Conservation (phyloP, 805 yeast genomes). For the Candida pseudofarinosa region DNA sequence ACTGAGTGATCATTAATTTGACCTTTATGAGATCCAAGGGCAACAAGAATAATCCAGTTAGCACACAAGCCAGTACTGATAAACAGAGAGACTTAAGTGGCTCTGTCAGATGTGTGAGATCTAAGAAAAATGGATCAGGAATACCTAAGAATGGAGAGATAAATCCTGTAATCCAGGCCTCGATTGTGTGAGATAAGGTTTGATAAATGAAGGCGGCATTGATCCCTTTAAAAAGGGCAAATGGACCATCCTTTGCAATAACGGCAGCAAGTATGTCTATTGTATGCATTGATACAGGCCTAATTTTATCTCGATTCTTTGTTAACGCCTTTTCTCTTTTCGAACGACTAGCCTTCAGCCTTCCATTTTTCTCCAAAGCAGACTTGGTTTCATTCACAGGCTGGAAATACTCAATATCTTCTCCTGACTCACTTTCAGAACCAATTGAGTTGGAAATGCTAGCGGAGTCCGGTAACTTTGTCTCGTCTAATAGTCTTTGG, state of each 20-base stretch:
- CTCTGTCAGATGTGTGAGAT: slow-evolving; percentile 73
- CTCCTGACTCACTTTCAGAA: slow-evolving; percentile 13
- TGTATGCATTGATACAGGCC: slow-evolving; percentile 59
- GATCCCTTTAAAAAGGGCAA: slow-evolving; percentile 68
- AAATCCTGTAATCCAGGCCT: slow-evolving; percentile 90
- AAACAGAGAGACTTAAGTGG: slow-evolving; percentile 65
- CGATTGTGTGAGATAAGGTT: slow-evolving; percentile 70
- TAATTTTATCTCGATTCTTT: slow-evolving; percentile 29
- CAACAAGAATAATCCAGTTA: slow-evolving; percentile 67
- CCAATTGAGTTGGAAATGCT: slow-evolving; percentile 1
- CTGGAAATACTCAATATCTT: slow-evolving; percentile 37
- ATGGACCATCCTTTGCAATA: slow-evolving; percentile 65
- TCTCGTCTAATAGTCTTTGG: slow-evolving; percentile 13
- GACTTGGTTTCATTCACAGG: background rate
- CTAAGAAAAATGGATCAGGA: slow-evolving; percentile 87
- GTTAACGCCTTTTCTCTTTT: slow-evolving; percentile 1
- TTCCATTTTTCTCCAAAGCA: background rate
- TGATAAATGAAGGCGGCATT: slow-evolving; percentile 77
- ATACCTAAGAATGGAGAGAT: slow-evolving; percentile 74
- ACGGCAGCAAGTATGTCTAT: slow-evolving; percentile 61
- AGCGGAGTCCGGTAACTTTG: slow-evolving; percentile 3
- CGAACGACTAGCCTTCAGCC: background rate
- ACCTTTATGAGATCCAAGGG: slow-evolving; percentile 83
- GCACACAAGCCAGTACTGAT: slow-evolving; percentile 65
- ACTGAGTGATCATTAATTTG: slow-evolving; percentile 66